Evolutionary conservation across 2,329 filamentous ascomycete species (phyloP).

Genomic region (Knufia petricola): DNA sequence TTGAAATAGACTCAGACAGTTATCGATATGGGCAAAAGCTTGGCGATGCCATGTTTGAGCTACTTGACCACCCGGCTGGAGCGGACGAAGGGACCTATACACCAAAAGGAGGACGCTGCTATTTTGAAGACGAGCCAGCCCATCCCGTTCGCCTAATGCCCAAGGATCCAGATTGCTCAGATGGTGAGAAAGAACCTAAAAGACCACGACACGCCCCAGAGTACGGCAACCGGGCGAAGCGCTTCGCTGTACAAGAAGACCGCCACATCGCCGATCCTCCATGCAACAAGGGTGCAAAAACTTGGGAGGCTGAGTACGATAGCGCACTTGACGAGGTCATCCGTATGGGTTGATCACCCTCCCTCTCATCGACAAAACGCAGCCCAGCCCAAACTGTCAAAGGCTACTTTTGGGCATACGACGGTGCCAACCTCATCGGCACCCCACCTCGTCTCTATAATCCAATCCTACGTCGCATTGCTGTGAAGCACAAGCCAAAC

Average conservation of each 20-base stretch:
- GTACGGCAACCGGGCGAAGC: neutral
- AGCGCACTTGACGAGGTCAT: neutral
- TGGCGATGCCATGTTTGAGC: neutral
- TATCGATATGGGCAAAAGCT: neutral
- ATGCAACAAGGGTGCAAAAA: neutral
- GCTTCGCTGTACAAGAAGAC: neutral
- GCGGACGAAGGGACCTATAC: neutral
- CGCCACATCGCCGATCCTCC: neutral
- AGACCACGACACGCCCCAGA: neutral
- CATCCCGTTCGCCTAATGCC: neutral
- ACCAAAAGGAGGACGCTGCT: neutral
- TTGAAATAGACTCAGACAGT: neutral
- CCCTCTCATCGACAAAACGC: neutral
- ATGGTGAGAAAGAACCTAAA: neutral
- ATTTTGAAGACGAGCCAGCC: conserved; percentile 1
- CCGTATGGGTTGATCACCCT: neutral
- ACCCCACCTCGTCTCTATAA: neutral
- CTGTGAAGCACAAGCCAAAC: neutral
- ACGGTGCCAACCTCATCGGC: neutral
- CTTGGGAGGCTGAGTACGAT: neutral
- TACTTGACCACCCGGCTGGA: neutral
- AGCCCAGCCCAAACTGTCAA: neutral
- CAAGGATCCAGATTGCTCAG: neutral
- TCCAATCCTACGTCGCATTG: neutral
- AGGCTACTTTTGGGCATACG: conserved; percentile 1